A percentile compares a stretch with the other conserved stretches of the same genome.
These are phyloP conservation scores for Linum trigynum DNA, from an alignment of 345 rosid species.

Conservation along the genomic window DNA sequence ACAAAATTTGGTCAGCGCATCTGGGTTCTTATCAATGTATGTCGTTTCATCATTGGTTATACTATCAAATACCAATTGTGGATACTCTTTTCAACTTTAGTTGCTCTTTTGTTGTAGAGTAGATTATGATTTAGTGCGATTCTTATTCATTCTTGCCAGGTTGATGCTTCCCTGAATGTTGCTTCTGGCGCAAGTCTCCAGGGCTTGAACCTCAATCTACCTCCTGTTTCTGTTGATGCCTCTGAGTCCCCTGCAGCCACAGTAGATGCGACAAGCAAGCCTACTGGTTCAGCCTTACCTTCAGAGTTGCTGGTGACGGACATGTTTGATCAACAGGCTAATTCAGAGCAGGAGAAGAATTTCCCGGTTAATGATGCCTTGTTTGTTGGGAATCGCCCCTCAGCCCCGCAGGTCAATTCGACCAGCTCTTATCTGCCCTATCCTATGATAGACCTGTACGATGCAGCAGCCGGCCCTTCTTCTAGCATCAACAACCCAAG, in stretches of 20 bases:
- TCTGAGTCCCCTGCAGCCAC: slow-evolving; percentile 17
- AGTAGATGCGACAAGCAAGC: slow-evolving; percentile 30
- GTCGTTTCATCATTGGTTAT: neutral
- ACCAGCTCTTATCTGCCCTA: slow-evolving; percentile 25
- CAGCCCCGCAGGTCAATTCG: slow-evolving; percentile 1
- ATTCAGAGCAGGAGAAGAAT: slow-evolving; percentile 30
- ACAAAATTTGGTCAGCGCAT: slow-evolving; percentile 81
- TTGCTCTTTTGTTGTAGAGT: neutral
- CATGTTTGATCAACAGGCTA: slow-evolving; percentile 20
- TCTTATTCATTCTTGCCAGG: slow-evolving; percentile 28
- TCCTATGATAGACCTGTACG: slow-evolving; percentile 45
- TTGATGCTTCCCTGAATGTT: slow-evolving; percentile 42
- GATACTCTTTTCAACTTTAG: neutral
- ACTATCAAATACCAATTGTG: neutral
- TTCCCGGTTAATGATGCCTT: slow-evolving; percentile 30
- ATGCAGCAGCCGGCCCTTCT: slow-evolving; percentile 8
- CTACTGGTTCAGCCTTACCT: slow-evolving; percentile 10
- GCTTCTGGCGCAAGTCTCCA: slow-evolving; percentile 19
- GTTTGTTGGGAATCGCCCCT: slow-evolving; percentile 25
- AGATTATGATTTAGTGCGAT: neutral
- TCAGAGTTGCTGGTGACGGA: slow-evolving; percentile 15
- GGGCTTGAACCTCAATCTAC: slow-evolving; percentile 62
- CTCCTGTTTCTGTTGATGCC: slow-evolving; percentile 28
- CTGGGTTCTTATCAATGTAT: slow-evolving; percentile 62
- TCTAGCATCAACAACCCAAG: slow-evolving; percentile 5